These are phyloP conservation scores for Fusarium albosuccineum DNA, from an alignment of 2,329 filamentous ascomycete genomes.

Conservation along the genomic window DNA sequence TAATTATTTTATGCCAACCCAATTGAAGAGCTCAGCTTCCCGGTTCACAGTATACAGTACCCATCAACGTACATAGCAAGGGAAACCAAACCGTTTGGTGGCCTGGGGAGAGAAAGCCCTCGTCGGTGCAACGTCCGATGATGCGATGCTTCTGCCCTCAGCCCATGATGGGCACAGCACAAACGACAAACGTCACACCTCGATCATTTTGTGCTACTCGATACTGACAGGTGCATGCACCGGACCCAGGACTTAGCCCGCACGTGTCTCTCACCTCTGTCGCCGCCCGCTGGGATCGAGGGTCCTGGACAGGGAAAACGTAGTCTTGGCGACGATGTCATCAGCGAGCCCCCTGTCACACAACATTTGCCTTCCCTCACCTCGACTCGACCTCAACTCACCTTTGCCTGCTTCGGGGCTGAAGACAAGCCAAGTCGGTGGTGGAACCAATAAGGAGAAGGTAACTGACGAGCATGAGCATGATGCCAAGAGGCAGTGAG, in stretches of 20 bases:
- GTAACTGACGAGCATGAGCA: constrained; percentile 1
- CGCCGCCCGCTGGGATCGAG: neutral
- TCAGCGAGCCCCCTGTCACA: constrained; percentile 15
- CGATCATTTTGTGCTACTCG: constrained; percentile 11
- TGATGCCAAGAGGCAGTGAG: too few species aligned
- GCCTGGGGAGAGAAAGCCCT: constrained; percentile 3
- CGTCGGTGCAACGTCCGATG: constrained; percentile 21
- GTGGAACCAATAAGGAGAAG: neutral
- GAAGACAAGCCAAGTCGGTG: neutral
- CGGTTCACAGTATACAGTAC: neutral
- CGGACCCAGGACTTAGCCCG: neutral
- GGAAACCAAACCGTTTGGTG: too few species aligned
- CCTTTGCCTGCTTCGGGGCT: constrained; percentile 2
- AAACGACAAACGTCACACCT: constrained; percentile 33
- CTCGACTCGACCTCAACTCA: neutral
- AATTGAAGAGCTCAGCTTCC: neutral
- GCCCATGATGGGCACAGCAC: constrained; percentile 30
- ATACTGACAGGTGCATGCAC: constrained; percentile 12
- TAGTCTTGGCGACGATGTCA: constrained; percentile 20
- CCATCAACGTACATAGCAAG: too few species aligned
- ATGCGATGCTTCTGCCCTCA: constrained; percentile 32
- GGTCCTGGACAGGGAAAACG: neutral
- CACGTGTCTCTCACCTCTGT: neutral
- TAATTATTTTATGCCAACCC: constrained; percentile 7
- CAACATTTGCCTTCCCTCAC: constrained; percentile 10